These are phyloP conservation scores for Vicia villosa DNA, from an alignment of 306 rosid species.

Conservation along the genomic window DNA sequence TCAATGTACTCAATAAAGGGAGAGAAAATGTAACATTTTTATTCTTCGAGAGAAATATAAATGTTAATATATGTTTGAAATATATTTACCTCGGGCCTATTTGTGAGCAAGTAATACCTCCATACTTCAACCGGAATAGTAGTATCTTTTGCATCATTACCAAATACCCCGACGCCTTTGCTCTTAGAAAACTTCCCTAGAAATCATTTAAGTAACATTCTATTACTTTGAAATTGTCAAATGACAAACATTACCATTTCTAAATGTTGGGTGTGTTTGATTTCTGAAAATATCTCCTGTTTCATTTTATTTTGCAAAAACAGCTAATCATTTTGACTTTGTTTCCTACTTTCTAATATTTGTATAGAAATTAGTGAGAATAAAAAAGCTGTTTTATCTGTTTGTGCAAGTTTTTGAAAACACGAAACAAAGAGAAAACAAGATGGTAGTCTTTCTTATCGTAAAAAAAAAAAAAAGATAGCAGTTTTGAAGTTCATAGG, in stretches of 20 bases:
- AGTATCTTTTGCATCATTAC: slow-evolving; percentile 93
- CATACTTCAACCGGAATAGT: slow-evolving; percentile 91
- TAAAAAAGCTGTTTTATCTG: not conserved
- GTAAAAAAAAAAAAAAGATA: not conserved
- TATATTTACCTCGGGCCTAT: slow-evolving; percentile 88
- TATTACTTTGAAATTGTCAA: slow-evolving; percentile 19
- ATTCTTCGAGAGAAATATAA: slow-evolving; percentile 20
- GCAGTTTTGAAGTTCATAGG: not conserved
- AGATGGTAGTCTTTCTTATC: not conserved
- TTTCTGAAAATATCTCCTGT: slow-evolving; percentile 4
- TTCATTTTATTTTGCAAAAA: not conserved
- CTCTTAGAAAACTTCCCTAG: slow-evolving; percentile 96
- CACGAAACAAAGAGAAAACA: not conserved
- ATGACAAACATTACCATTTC: slow-evolving; percentile 24
- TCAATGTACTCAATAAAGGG: slow-evolving; percentile 25
- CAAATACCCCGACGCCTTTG: slow-evolving; percentile 91
- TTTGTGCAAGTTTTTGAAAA: not conserved
- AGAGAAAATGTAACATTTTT: slow-evolving; percentile 10
- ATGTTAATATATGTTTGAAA: not conserved
- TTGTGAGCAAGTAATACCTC: slow-evolving; percentile 94
- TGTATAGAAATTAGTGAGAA: not conserved
- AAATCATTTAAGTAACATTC: slow-evolving; percentile 6
- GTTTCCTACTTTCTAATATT: not conserved
- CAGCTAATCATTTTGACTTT: not conserved
- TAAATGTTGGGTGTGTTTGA: not conserved